These are phyloP conservation scores for Sclerotinia minor DNA, from an alignment of 2,329 filamentous ascomycete species.

Conservation along the genomic window DNA sequence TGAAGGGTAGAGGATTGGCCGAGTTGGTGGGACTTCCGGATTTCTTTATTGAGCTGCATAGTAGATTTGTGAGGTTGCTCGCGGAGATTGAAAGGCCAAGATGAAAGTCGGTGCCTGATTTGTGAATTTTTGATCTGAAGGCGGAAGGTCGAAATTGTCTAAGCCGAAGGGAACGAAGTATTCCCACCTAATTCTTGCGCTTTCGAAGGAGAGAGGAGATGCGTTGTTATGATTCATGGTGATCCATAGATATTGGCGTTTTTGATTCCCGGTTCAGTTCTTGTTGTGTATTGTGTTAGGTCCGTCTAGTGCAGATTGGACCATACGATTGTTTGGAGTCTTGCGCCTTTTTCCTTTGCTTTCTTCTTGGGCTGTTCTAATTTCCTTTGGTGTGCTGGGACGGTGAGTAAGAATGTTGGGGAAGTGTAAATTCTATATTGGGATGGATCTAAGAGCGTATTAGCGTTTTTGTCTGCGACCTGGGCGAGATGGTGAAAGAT, in stretches of 20 bases:
- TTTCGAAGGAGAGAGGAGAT: background rate
- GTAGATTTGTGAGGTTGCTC: slow-evolving; percentile 62
- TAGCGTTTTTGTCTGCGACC: background rate
- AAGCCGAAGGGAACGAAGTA: background rate
- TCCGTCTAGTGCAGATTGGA: slow-evolving; percentile 23
- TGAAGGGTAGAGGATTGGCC: slow-evolving; percentile 61
- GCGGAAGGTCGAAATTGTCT: background rate
- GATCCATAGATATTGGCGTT: slow-evolving; percentile 5
- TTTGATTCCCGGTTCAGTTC: slow-evolving; percentile 15
- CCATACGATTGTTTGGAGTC: slow-evolving; percentile 13
- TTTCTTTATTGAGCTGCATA: slow-evolving; percentile 67
- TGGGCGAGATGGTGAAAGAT: no score
- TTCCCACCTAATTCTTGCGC: background rate
- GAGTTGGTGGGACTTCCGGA: slow-evolving; percentile 67
- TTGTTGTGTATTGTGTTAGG: background rate
- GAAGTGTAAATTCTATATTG: background rate
- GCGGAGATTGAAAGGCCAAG: slow-evolving; percentile 50
- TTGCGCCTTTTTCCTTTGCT: background rate
- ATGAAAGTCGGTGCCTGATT: slow-evolving; percentile 11
- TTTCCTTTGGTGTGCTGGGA: background rate
- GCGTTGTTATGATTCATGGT: background rate
- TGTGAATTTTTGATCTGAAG: background rate
- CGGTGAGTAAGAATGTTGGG: background rate
- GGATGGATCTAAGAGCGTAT: background rate
- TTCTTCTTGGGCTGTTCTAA: slow-evolving; percentile 9